Conservation (phyloP, 768 basidiomycete genomes). For the Lactarius akahatsu region DNA sequence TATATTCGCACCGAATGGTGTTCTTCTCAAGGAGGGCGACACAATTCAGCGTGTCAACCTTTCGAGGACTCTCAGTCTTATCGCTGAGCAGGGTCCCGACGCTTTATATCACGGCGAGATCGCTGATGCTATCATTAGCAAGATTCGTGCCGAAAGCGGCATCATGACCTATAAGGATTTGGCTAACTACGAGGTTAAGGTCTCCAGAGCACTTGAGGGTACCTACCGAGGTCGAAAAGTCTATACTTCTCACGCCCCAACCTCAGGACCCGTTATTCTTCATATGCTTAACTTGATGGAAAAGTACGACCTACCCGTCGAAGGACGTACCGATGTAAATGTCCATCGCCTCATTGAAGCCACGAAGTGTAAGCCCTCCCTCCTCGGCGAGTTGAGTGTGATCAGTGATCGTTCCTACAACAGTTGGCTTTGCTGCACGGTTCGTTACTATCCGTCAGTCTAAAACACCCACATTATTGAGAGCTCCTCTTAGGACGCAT, state of each 20-base stretch:
- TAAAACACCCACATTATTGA: constrained; percentile 1
- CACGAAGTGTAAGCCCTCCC: constrained; percentile 63
- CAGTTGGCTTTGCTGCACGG: constrained; percentile 65
- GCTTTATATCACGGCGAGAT: constrained; percentile 90
- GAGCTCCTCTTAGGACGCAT: constrained; percentile 57
- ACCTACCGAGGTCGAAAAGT: constrained; percentile 75
- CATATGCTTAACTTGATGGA: constrained; percentile 92
- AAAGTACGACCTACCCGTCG: constrained; percentile 53
- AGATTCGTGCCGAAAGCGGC: constrained; percentile 71
- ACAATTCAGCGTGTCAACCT: constrained; percentile 69
- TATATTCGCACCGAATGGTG: constrained; percentile 81
- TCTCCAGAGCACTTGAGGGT: constrained; percentile 72
- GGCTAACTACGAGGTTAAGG: constrained; percentile 62
- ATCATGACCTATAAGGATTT: constrained; percentile 78
- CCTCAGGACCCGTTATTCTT: constrained; percentile 83
- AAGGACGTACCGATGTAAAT: constrained; percentile 58
- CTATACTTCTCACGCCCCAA: constrained; percentile 83
- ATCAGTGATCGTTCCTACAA: constrained; percentile 28
- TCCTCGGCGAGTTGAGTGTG: constrained; percentile 12
- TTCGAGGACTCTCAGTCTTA: constrained; percentile 68
- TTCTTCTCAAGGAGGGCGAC: constrained; percentile 72
- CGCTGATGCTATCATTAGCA: constrained; percentile 73
- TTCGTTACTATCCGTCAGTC: constrained; percentile 31
- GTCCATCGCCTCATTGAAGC: constrained; percentile 82
- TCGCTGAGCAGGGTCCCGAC: constrained; percentile 74